These are phyloP conservation scores for Cercospora canescens DNA, from an alignment of 2,329 filamentous ascomycete species.

Conservation along the genomic window DNA sequence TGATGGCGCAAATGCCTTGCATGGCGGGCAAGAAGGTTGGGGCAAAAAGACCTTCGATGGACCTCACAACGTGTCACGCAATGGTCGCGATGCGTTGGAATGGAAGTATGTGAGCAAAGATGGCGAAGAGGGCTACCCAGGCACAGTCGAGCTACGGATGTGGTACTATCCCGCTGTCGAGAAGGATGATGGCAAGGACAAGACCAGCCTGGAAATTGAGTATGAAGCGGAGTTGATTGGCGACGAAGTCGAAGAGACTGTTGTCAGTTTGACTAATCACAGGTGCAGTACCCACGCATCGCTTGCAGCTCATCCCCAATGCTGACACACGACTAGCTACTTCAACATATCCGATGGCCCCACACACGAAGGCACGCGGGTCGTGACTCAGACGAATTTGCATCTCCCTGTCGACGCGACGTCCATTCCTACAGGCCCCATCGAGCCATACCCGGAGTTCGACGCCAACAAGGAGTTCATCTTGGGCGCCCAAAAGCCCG, in stretches of 20 bases:
- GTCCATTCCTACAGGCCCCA: constrained; percentile 71
- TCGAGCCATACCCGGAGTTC: constrained; percentile 65
- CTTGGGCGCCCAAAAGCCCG: constrained; percentile 68
- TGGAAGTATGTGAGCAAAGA: constrained; percentile 66
- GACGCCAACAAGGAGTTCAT: constrained; percentile 68
- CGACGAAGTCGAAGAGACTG: constrained; percentile 79
- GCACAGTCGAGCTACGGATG: constrained; percentile 74
- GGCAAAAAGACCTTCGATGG: constrained; percentile 77
- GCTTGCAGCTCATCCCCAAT: constrained; percentile 5
- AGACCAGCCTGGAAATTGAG: constrained; percentile 77
- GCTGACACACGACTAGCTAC: constrained; percentile 48
- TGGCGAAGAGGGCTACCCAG: constrained; percentile 88
- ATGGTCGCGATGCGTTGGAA: constrained; percentile 46
- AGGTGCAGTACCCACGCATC: constrained; percentile 54
- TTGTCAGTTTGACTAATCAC: constrained; percentile 93
- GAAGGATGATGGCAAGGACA: constrained; percentile 59
- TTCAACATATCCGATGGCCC: constrained; percentile 66
- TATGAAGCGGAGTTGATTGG: constrained; percentile 81
- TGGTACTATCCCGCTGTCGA: constrained; percentile 77
- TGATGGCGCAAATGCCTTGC: constrained; percentile 69
- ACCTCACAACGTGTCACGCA: constrained; percentile 58
- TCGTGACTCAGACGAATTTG: constrained; percentile 57
- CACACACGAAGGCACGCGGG: constrained; percentile 63
- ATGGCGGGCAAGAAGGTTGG: constrained; percentile 67
- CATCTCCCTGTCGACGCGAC: constrained; percentile 74